Evolutionary conservation across 2,329 filamentous ascomycete species (phyloP), one percentile per base, ranked within the genome.

Genomic region (Cladorrhinum sp.): DNA sequence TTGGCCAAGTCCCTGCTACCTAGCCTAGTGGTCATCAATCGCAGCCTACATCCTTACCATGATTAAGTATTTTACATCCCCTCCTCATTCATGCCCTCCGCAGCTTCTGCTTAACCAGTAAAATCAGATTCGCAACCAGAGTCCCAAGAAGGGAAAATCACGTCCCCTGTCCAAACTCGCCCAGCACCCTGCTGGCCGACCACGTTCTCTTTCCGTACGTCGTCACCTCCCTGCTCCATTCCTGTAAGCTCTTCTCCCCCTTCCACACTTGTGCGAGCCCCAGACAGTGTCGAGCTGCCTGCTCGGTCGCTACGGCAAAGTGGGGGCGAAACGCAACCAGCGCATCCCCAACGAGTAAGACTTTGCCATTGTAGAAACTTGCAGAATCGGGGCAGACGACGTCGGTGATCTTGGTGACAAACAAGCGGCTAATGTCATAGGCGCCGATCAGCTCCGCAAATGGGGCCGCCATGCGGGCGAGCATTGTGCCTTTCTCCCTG

Each of bases 291-390:
- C 75, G 76, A 1, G 77, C 78, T 4, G 77, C 77, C 64, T 81
- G 78, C n/a, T 76, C 75, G 1, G 78, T 79, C 12, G 76, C 78
- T 23, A 74, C 73, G 1, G 73, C 78, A 1, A 76, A 74, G 61
- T 81, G 78, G 2, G 79, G 78, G 41, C 79, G 67, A 32, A 80
- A 77, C 1, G 76, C 74, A 0, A 77, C 74, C 18, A 80, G 65
- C 0, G 78, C 76, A 66, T 81, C 78, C 0, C 78, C 79, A 1
- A 80, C 73, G 7, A 81, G 63, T 16, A 80, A 55, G 2, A 80
- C 70, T 23, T 73, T 76, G 1, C 77, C 77, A 29, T 72, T 68
- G 24, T 74, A 68, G 59, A 78, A 79, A 48, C 69, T 70, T 24
- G 76, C 74, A 12, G 69, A 61, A 0, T 70, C 68, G 24, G 48